phyloP scores from a whole-genome alignment of 306 rosid genomes.

The Cyamopsis tetragonoloba region DNA sequence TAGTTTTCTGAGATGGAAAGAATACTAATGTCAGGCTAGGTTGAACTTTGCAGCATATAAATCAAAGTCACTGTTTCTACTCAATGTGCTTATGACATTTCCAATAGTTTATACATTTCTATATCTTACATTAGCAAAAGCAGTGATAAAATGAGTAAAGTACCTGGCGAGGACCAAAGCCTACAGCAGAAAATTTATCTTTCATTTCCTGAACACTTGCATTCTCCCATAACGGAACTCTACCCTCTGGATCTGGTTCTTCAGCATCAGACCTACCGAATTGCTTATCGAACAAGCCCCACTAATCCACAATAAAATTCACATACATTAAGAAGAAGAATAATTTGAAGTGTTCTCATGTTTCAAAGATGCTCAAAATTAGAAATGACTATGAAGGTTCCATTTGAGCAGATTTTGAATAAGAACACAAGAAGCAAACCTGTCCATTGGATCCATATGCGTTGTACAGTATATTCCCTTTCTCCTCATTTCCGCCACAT shows the following conservation, averaged over 20 bases:
- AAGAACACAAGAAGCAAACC: slow-evolving; percentile 43
- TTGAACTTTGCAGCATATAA: neutral
- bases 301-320: slow-evolving; percentile 47
- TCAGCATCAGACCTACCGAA: slow-evolving; percentile 87
- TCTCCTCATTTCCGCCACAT: slow-evolving; percentile 91
- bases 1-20: neutral
- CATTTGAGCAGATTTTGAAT: neutral
- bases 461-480: slow-evolving; percentile 63
- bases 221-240: slow-evolving; percentile 83
- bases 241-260: slow-evolving; percentile 92
- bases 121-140: slow-evolving; percentile 2
- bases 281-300: slow-evolving; percentile 80
- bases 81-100: neutral
- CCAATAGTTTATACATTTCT: neutral
- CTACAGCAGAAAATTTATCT: slow-evolving; percentile 79
- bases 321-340: neutral
- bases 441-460: slow-evolving; percentile 97
- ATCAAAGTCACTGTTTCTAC: neutral
- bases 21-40: neutral
- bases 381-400: neutral
- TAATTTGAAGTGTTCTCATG: neutral
- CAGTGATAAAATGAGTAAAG: slow-evolving; percentile 1
- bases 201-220: slow-evolving; percentile 86
- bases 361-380: neutral
- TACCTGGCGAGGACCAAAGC: slow-evolving; percentile 98